Base-by-base conservation (phyloP, 495 filamentous ascomycete genomes). In the Neurospora hispaniola region DNA sequence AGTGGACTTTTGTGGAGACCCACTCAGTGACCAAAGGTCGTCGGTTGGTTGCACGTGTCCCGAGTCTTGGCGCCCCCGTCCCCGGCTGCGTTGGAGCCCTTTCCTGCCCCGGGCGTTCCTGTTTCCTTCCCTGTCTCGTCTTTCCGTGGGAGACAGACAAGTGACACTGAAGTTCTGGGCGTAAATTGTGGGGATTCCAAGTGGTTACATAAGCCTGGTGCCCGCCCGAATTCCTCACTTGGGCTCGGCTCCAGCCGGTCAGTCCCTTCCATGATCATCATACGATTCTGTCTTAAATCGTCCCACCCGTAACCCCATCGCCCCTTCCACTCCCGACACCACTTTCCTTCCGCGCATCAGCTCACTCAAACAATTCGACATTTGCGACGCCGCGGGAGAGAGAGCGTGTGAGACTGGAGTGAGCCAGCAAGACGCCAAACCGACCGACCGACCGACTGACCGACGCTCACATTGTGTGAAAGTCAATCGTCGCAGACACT, bases 281-380 rank as follows among this genome's bases (percentile, higher is more conserved):
- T 79, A 78, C 78, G 78, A 79, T 79, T 78, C 74, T 72, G 72
- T 71, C 46, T 27, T 62, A 72, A 79, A 75, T 79, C 75, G 76
- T 75, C 23, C 78, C 76, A 79, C 78, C n/a, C 74, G 66, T 75
- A 73, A 75, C 72, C 74, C 72, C 73, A 79, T 76, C 72, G 35
- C 72, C 70, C 66, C 66, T 23, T 40, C 69, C 71, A 27, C 62
- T 39, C 7, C 70, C 39, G 70, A 40, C 39, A 31, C 42, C 54
- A 38, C 46, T 42, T 39, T 69, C 66, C 16, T 54, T 43, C 8
- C 12, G 2, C 31, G 43, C 72, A 73, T 73, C 54, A 62, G 54
- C 54, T 62, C 27, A 62, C 54, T 12, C 54, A 35, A 35, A 66
- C 54, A 66, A 18, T 35, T 18, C 54, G 27, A 66, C 54, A 66